Evolutionary conservation across 208 protist species (phyloP), one percentile per base, ranked within the genome.

Genomic region (Trypanosoma cruzi): DNA sequence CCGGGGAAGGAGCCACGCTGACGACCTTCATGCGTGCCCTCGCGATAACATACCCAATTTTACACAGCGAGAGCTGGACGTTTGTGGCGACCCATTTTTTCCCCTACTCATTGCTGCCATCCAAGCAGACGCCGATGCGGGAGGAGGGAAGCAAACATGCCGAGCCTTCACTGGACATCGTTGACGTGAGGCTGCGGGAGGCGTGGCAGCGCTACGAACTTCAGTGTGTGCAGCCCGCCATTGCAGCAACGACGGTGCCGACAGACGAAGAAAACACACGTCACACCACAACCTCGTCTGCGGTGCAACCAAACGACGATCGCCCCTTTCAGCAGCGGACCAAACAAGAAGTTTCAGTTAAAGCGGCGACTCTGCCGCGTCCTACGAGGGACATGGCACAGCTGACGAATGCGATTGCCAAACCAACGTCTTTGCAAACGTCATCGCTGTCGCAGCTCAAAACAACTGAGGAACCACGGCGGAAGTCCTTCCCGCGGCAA

Each of bases 21-120:
- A 68, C 70, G n/a, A 32, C 46, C 14, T 75, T 75, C 32, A 62
- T 75, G 70, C 62, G 28, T 37, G 61, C 55, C 11, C 24, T 75
- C 16, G 4, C 54, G 18, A 54, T 42, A 10, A 26, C 7, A 4
- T 56, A 64, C 40, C 70, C 70, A 14, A 49, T 75, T 29, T 29
- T 32, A 2, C 10, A 42, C 34, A 50, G 32, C 42, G 49, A 55
- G 28, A 8, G 55, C 8, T 40, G 24, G 42, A 11, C 60, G 14
- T 55, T 53, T 49, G 22, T 16, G 16, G 22, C 2, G 52, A n/a
- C 14, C 22, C 14, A 34, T 3, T 34, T 57, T 18, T 57, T 57
- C 29, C 52, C 52, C 10, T 10, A 28, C 13, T 4, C 32, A 34
- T 5, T n/a, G n/a, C n/a, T n/a, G n/a, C n/a, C n/a, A n/a, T n/a